Evolutionary conservation across 139 green algal genomes (phyloP), one percentile per base, ranked within the genome.

Genomic region (Mesotaenium endlicherianum): DNA sequence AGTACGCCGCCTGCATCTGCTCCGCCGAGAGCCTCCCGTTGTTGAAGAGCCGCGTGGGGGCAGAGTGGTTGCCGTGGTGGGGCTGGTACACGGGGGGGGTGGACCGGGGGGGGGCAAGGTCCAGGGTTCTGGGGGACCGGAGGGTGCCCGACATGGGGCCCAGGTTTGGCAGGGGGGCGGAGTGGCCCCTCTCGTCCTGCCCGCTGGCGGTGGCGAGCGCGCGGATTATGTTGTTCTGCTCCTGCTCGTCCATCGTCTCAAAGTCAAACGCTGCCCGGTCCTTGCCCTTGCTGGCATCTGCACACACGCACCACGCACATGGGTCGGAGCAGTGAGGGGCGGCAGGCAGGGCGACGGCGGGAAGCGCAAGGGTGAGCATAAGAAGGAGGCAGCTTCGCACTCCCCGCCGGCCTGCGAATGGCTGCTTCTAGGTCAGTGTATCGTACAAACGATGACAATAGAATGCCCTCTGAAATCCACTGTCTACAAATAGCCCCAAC

Each of bases 181-280:
- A 36, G 47, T 3, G 8, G n/a, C 69, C 5, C 42, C 36, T 45
- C 69, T 44, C 69, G 41, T 47, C 31, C 30, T 47, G 17, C 30
- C 69, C 38, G 31, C 69, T 53, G 41, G 55, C 77, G 38, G 14
- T 77, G 6, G 77, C 57, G 34, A 84, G 77, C 34, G 57, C 57
- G 2, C 58, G 77, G 30, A 53, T 36, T 16, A 84, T 76, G 17
- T 31, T 58, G 58, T 70, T 84, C 77, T 84, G 77, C 39, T 84
- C 77, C 57, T 84, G 77, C 57, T 84, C 77, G 45, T 84, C 77
- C 8, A 31, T 77, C 36, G 78, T 16, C 0, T 84, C 77, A 40
- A 53, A 41, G 14, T 84, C 77, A 42, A 47, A 31, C 16, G 57
- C 49, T 8, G 77, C 36, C 16, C 31, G 31, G 8, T 31, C 17